Percentiles rank a stretch among this genome's conserved stretches.
phyloP scores from a whole-genome alignment of 2,329 filamentous ascomycete genomes.

The Aotearoamyces nothofagi region DNA sequence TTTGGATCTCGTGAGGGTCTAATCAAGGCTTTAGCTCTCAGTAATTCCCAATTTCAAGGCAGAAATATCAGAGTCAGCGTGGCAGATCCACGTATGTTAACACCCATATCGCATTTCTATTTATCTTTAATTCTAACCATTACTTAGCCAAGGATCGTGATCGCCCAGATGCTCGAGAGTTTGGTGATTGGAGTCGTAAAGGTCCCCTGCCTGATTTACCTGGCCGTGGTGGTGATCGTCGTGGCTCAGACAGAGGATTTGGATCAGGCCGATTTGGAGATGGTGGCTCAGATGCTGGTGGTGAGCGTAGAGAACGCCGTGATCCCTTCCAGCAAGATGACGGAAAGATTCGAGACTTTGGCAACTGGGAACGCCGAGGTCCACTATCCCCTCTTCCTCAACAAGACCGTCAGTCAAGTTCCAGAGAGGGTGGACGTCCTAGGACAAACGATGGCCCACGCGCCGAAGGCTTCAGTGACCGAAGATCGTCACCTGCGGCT shows the following conservation, averaged over 20 bases:
- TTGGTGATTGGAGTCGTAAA: constrained; percentile 85
- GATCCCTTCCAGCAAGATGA: constrained; percentile 54
- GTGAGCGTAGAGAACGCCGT: constrained; percentile 54
- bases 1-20: constrained; percentile 78
- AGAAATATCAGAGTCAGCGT: constrained; percentile 87
- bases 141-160: constrained; percentile 67
- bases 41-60: constrained; percentile 71
- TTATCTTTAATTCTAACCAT: constrained; percentile 15
- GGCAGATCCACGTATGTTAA: constrained; percentile 82
- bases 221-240: constrained; percentile 26
- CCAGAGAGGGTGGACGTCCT: constrained; percentile 41
- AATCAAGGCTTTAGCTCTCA: constrained; percentile 76
- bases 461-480: constrained; percentile 41
- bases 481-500: constrained; percentile 54
- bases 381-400: constrained; percentile 61
- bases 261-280: constrained; percentile 27
- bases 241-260: constrained; percentile 35
- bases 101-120: constrained; percentile 7
- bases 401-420: constrained; percentile 30
- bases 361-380: constrained; percentile 90
- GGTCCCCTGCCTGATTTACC: constrained; percentile 71
- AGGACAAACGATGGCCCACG: constrained; percentile 44
- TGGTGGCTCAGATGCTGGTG: constrained; percentile 33
- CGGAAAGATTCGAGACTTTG: constrained; percentile 65
- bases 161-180: constrained; percentile 56